phyloP scores from a whole-genome alignment of 1,284 basidiomycete genomes.

The Ganoderma sinense region DNA sequence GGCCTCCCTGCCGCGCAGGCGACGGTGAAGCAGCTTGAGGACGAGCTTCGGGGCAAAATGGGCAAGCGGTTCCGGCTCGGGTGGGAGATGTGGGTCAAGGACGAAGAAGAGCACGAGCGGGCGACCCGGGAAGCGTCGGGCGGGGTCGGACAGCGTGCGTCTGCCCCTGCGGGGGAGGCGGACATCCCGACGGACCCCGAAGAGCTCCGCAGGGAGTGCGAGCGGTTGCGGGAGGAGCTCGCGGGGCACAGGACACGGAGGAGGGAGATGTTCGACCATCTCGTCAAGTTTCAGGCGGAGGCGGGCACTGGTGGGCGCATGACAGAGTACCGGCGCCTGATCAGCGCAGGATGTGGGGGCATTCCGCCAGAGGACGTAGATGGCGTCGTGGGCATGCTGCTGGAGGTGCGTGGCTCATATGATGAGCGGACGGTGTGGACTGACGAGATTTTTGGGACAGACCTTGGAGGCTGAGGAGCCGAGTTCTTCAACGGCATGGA shows the following conservation, averaged over 20 bases:
- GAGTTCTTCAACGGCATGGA: slow-evolving; percentile 57
- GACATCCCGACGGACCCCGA: slow-evolving; percentile 66
- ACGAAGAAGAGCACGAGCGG: slow-evolving; percentile 82
- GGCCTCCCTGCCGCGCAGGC: slow-evolving; percentile 71
- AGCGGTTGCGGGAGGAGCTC: slow-evolving; percentile 70
- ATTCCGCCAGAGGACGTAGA: slow-evolving; percentile 88
- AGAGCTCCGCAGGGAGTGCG: slow-evolving; percentile 65
- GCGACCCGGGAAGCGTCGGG: slow-evolving; percentile 62
- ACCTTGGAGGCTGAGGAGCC: slow-evolving; percentile 73
- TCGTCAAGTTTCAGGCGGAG: slow-evolving; percentile 86
- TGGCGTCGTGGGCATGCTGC: slow-evolving; percentile 80
- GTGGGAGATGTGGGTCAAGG: slow-evolving; percentile 92
- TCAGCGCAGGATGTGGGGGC: slow-evolving; percentile 90
- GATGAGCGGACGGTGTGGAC: background rate
- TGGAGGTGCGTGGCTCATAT: slow-evolving; percentile 67
- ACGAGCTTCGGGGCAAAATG: slow-evolving; percentile 78
- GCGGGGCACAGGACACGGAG: slow-evolving; percentile 70
- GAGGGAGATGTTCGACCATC: slow-evolving; percentile 73
- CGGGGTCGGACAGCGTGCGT: slow-evolving; percentile 59
- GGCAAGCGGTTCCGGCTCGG: slow-evolving; percentile 84
- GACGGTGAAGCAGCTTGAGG: slow-evolving; percentile 70
- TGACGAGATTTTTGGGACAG: slow-evolving; percentile 44
- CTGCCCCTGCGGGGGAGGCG: slow-evolving; percentile 50
- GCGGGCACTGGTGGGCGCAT: slow-evolving; percentile 89
- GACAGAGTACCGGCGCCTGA: slow-evolving; percentile 86